Base-by-base conservation (phyloP, 1,139 yeast genomes). In the Meyerozyma smithsonii region DNA sequence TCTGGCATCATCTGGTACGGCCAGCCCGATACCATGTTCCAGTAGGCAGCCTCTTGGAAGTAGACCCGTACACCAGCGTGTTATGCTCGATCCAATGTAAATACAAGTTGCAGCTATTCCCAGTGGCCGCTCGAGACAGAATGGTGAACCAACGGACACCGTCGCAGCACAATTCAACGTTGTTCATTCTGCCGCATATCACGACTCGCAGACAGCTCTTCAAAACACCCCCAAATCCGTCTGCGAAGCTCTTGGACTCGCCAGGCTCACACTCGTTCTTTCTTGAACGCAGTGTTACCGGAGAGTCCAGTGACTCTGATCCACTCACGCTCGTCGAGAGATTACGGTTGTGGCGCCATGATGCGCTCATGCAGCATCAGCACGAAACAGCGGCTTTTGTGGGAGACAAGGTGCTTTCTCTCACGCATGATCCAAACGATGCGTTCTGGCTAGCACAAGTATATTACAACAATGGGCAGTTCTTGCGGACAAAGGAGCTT, bases 371-470 rank as follows among this genome's bases (percentile, higher is more conserved):
- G 82, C 96, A 90, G 53, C 97, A 90, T 57, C 95, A 90, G 47
- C 86, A 86, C 58, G 74, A 75, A 37, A 87, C 97, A 0, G 97
- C 98, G 0, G 94, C 85, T 52, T 88, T 81, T 55, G 77, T 94
- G 25, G 98, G 97, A 10, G 96, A 92, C 63, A 92, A 90, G 52
- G 86, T 94, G 8, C 71, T 85, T 36, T 79, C 90, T 0, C 64
- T 90, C 43, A 84, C 90, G 1, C 74, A 78, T 46, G 97, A 90
- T 54, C 84, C 96, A 12, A 86, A 84, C 53, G 97, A 92, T 59
- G 97, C 97, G 11, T 90, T 89, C 59, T 92, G 97, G 97, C 69
- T 92, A 34, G 97, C 96, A 0, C 96, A 92, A 61, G 95, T 86
- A 2, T 82, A 84, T 56, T 87, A 81, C 59, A 67, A 74, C 39